phyloP scores from a whole-genome alignment of 441 rosid genomes.

The Pelargonium australe region DNA sequence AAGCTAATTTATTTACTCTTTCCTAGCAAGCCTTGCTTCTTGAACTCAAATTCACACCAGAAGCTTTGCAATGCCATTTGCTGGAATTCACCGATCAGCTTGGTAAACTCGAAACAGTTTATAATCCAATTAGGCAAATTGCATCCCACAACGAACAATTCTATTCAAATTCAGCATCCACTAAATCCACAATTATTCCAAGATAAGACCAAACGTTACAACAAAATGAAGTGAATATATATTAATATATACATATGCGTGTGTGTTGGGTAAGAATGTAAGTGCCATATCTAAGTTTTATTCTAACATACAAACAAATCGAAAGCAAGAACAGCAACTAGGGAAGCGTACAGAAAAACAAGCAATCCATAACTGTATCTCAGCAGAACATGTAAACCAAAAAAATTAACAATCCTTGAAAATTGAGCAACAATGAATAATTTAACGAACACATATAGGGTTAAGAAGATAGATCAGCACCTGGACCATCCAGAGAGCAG shows the following conservation, averaged over 20 bases:
- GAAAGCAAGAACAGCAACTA: neutral
- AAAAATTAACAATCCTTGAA: too few relatives aligned
- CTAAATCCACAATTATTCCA: neutral
- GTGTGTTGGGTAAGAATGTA: too few relatives aligned
- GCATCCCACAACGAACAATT: neutral
- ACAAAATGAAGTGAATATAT: too few relatives aligned
- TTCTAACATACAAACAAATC: neutral
- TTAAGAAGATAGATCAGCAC: neutral
- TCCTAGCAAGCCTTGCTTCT: neutral
- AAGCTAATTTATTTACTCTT: neutral
- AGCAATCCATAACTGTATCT: neutral
- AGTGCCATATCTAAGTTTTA: too few relatives aligned
- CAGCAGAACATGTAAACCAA: neutral
- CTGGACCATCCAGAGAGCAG: neutral
- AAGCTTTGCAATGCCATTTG: neutral
- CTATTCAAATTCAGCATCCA: neutral
- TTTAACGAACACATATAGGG: neutral
- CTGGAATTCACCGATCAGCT: neutral
- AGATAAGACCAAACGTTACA: neutral
- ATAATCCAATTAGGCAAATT: neutral
- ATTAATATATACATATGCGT: too few relatives aligned
- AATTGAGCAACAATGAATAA: too few relatives aligned
- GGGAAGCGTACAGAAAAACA: neutral
- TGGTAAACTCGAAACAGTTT: neutral
- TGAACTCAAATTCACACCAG: neutral